Conservation (phyloP, 306 rosid genomes). For the Quercus variabilis region DNA sequence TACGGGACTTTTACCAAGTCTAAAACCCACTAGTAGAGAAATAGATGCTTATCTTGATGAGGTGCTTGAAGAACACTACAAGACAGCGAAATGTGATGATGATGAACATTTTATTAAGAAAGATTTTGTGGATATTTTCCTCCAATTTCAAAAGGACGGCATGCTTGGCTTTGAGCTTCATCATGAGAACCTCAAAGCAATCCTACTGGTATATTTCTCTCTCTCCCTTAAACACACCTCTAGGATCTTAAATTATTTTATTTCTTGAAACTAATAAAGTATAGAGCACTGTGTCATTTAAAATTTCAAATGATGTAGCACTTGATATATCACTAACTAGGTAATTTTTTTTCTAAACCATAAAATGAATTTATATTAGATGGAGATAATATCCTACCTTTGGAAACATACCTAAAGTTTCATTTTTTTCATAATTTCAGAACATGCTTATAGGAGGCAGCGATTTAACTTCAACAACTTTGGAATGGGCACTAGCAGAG, state of each 20-base stretch:
- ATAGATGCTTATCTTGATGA: neutral
- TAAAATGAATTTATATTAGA: too few species aligned
- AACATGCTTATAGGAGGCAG: constrained; percentile 12
- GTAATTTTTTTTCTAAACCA: neutral
- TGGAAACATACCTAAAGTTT: neutral
- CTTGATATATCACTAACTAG: neutral
- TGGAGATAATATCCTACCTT: neutral
- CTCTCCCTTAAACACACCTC: neutral
- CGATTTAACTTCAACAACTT: constrained; percentile 3
- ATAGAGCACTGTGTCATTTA: too few species aligned
- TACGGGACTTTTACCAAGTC: neutral
- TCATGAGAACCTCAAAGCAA: constrained; percentile 11
- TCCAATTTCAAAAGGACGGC: constrained; percentile 20
- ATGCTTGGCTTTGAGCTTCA: constrained; percentile 17
- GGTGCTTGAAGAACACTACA: neutral
- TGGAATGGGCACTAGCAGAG: constrained; percentile 37
- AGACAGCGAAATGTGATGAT: neutral
- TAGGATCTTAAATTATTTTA: too few species aligned
- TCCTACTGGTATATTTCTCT: constrained; percentile 2
- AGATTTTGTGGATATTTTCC: constrained; percentile 33
- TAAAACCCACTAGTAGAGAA: neutral
- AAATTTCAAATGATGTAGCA: too few species aligned
- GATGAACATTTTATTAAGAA: neutral
- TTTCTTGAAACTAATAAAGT: too few species aligned
- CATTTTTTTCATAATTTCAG: neutral